phyloP scores from a whole-genome alignment of 495 filamentous ascomycete genomes.

The Neurospora discreta region DNA sequence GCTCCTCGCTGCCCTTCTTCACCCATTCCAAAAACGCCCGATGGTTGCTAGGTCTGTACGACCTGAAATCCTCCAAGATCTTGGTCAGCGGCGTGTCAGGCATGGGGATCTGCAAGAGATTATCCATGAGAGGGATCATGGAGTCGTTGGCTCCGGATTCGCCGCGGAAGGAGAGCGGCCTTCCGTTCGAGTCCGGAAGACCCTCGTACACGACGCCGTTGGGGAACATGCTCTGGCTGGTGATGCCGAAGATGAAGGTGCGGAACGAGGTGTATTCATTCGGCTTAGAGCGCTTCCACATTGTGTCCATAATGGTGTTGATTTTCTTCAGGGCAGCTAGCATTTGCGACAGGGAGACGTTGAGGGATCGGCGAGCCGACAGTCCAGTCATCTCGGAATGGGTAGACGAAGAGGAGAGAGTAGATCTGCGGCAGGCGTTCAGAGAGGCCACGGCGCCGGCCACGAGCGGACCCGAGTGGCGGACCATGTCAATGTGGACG shows the following conservation, averaged over 20 bases:
- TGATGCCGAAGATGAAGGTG: conserved; percentile 92
- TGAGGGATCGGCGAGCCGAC: conserved; percentile 39
- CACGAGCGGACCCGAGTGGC: conserved; percentile 61
- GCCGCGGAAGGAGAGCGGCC: conserved; percentile 66
- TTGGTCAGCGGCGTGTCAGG: conserved; percentile 72
- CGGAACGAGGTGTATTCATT: conserved; percentile 70
- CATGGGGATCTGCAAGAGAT: conserved; percentile 69
- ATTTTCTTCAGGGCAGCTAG: conserved; percentile 55
- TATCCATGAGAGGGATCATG: conserved; percentile 77
- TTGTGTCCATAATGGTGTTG: conserved; percentile 71
- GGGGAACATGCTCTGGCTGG: conserved; percentile 82
- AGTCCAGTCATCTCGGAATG: conserved; percentile 13
- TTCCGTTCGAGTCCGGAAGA: conserved; percentile 51
- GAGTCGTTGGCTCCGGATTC: conserved; percentile 86
- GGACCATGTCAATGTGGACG: conserved; percentile 76
- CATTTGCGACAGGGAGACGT: conserved; percentile 50
- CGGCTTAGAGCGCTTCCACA: conserved; percentile 80
- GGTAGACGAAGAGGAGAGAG: neutral
- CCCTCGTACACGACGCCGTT: conserved; percentile 81
- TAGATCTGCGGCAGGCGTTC: conserved; percentile 38
- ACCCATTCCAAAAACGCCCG: conserved; percentile 71
- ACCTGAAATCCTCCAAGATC: conserved; percentile 75
- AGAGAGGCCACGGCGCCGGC: conserved; percentile 54
- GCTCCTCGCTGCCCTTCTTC: conserved; percentile 37
- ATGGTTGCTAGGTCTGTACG: conserved; percentile 77